phyloP scores from a whole-genome alignment of 2,329 filamentous ascomycete species.

The Xylaria sp. region DNA sequence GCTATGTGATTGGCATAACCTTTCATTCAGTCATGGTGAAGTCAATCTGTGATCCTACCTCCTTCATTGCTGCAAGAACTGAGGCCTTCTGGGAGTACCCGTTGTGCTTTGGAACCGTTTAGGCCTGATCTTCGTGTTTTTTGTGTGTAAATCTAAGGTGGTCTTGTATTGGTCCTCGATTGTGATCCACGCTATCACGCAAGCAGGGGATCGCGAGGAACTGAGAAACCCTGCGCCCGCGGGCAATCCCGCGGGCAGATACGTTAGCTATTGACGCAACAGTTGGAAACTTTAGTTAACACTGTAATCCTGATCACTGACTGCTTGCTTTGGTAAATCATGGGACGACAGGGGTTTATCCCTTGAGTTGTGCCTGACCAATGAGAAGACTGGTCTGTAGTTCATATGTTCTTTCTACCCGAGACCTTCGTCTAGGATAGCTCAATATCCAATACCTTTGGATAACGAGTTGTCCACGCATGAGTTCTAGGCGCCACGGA shows the following conservation, averaged over 20 bases:
- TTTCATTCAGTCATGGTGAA: not conserved
- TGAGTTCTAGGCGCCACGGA: no score
- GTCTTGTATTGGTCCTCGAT: not conserved
- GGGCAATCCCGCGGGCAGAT: not conserved
- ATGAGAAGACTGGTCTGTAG: not conserved
- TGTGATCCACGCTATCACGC: not conserved
- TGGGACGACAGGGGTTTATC: not conserved
- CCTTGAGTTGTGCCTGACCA: not conserved
- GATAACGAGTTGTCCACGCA: no score
- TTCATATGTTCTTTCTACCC: not conserved
- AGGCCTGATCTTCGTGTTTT: not conserved
- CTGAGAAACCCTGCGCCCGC: no score
- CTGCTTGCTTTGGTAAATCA: constrained; percentile 6
- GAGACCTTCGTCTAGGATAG: not conserved
- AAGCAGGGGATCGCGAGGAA: not conserved
- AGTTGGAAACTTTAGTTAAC: not conserved
- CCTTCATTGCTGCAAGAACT: no score
- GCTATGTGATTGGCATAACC: no score
- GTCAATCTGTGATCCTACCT: no score
- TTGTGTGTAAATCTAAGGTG: not conserved
- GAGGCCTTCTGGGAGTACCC: not conserved
- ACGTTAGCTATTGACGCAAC: not conserved
- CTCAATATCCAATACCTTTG: not conserved
- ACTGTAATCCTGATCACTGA: not conserved
- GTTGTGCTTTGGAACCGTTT: not conserved